These are phyloP conservation scores for Deuterostichococcus epilithicus DNA, from an alignment of 139 green algal species.

Conservation along the genomic window DNA sequence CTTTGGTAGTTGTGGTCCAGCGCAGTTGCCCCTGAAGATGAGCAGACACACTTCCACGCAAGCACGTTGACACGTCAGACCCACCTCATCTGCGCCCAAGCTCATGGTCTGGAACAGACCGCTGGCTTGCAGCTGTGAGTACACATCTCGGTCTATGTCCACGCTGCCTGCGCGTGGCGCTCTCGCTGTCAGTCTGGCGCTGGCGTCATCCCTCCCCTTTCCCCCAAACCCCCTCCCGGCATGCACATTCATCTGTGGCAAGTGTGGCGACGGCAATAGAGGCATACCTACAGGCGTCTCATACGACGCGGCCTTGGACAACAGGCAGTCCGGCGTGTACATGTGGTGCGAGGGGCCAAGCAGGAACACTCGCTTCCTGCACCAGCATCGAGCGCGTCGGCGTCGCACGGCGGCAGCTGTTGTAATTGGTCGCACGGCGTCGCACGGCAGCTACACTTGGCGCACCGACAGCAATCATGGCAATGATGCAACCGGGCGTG, in stretches of 20 bases:
- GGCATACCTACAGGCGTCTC: constrained; percentile 77
- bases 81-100: constrained; percentile 75
- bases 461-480: too few relatives aligned
- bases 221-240: too few relatives aligned
- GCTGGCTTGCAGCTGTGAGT: constrained; percentile 61
- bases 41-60: too few relatives aligned
- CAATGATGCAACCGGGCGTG: too few relatives aligned
- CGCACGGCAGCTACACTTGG: too few relatives aligned
- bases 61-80: background rate
- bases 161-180: constrained; percentile 43
- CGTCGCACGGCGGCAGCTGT: too few relatives aligned
- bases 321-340: constrained; percentile 69
- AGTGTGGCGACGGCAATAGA: background rate
- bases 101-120: constrained; percentile 78
- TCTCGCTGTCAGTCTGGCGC: background rate
- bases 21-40: too few relatives aligned
- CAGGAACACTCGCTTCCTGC: constrained; percentile 78
- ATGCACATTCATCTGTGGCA: too few relatives aligned
- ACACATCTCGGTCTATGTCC: constrained; percentile 76
- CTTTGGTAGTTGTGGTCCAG: background rate
- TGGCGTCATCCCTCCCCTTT: background rate
- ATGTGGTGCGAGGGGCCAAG: constrained; percentile 89
- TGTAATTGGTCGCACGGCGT: too few relatives aligned
- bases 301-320: constrained; percentile 65
- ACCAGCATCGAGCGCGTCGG: background rate